Evolutionary conservation across 441 rosid genomes (phyloP), one percentile per base, ranked within the genome.

Genomic region (Populus trichocarpa): DNA sequence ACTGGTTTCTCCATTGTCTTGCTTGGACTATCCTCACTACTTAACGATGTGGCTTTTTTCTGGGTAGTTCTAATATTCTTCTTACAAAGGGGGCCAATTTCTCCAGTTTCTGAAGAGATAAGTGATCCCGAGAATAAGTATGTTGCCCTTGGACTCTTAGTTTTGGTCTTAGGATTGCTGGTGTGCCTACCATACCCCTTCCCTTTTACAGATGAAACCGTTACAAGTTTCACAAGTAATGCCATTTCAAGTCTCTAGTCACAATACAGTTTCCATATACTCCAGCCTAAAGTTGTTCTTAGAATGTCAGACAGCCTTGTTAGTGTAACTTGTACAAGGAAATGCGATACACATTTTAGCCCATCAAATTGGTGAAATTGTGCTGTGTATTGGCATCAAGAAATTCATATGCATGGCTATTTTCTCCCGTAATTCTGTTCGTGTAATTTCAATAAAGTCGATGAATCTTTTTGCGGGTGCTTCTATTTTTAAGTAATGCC

Each of bases 161-260:
- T 92, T 84, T 85, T 93, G 85, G 63, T 90, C 20, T 84, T 92
- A 69, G 95, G 97, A 65, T 86, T 92, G 88, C 86, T 95, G 81
- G 91, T 91, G 61, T 93, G 97, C 85, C 86, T 92, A 76, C 98
- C 97, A n/a, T 94, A 89, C 77, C 98, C 98, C 63, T 88, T 94
- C 77, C 91, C 98, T 76, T 92, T 95, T 84, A 78, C 87, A 40
- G 87, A 81, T 50, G 90, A 87, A 73, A 80, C 79, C 79, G 59
- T 87, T 74, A 32, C 86, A 40, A 81, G 78, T 81, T 84, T 90
- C 79, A 77, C 86, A 59, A 86, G 78, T 50, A 88, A 88, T 71
- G 80, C 77, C 76, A 68, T 86, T 72, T 28, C 86, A 46, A 81
- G 79, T 82, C 87, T 90, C 80, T 69, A 30, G 71, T 84, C 86